phyloP scores from a whole-genome alignment of 208 protist genomes.

The Acanthamoeba royreba region DNA sequence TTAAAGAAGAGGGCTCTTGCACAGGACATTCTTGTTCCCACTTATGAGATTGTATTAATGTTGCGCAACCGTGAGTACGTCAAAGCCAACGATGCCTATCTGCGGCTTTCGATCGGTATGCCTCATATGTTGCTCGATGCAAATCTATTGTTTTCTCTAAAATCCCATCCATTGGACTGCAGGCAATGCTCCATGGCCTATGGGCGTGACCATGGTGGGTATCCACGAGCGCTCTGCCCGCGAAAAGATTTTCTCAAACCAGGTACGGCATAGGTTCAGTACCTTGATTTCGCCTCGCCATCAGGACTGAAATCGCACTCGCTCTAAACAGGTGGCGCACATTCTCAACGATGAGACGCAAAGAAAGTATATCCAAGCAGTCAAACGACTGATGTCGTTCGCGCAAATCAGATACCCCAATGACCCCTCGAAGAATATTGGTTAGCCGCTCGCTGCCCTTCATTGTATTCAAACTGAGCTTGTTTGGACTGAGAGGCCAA shows the following conservation, averaged over 20 bases:
- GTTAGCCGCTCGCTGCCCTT: too few species aligned
- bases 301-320: too few species aligned
- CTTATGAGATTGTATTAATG: not conserved
- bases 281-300: not conserved
- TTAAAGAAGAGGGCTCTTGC: not conserved
- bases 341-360: constrained; percentile 79
- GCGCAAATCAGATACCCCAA: not conserved
- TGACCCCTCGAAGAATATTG: constrained; percentile 4
- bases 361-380: constrained; percentile 73
- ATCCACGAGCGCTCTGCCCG: constrained; percentile 78
- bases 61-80: constrained; percentile 18
- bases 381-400: constrained; percentile 77
- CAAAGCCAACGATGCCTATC: constrained; percentile 75
- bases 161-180: not conserved
- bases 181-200: constrained; percentile 78
- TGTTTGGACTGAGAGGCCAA: too few species aligned
- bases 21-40: not conserved
- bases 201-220: constrained; percentile 82
- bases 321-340: constrained; percentile 45
- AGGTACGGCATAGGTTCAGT: not conserved
- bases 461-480: too few species aligned
- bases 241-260: constrained; percentile 78
- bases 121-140: not conserved
- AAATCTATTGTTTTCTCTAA: not conserved
- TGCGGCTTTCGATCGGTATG: constrained; percentile 72